Conservation (phyloP, 345 rosid species). For the Boechera retrofracta region DNA sequence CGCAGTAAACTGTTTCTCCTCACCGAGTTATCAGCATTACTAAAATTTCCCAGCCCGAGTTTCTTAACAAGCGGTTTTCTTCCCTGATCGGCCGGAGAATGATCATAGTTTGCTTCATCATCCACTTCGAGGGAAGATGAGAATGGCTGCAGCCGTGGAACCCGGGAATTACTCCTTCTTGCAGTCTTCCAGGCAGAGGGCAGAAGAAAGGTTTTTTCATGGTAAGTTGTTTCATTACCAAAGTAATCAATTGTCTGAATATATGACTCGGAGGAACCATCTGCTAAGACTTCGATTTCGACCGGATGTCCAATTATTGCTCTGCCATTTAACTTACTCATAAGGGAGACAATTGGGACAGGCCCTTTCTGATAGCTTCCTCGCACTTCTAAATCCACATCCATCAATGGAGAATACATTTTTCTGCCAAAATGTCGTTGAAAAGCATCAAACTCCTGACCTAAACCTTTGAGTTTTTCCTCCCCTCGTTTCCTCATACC, state of each 20-base stretch:
- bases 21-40: conserved; percentile 50
- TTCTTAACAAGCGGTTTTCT: conserved; percentile 51
- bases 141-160: conserved; percentile 67
- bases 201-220: conserved; percentile 56
- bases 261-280: conserved; percentile 69
- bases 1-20: conserved; percentile 53
- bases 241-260: conserved; percentile 50
- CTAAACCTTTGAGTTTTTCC: conserved; percentile 47
- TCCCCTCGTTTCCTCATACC: conserved; percentile 51
- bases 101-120: conserved; percentile 43
- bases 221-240: conserved; percentile 55
- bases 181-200: conserved; percentile 94
- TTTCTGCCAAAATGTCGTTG: conserved; percentile 53
- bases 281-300: conserved; percentile 72
- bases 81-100: conserved; percentile 51
- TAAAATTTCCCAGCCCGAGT: conserved; percentile 45
- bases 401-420: conserved; percentile 58
- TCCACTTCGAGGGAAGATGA: conserved; percentile 53
- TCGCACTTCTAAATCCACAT: conserved; percentile 91
- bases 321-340: conserved; percentile 80
- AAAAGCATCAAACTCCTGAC: conserved; percentile 50
- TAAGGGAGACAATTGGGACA: conserved; percentile 83
- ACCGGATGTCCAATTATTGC: conserved; percentile 95
- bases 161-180: conserved; percentile 79
- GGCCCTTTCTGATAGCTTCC: conserved; percentile 74